Percentiles rank a stretch among this genome's conserved stretches.
Conservation (phyloP, 768 basidiomycete species). For the Mycena haematopus region DNA sequence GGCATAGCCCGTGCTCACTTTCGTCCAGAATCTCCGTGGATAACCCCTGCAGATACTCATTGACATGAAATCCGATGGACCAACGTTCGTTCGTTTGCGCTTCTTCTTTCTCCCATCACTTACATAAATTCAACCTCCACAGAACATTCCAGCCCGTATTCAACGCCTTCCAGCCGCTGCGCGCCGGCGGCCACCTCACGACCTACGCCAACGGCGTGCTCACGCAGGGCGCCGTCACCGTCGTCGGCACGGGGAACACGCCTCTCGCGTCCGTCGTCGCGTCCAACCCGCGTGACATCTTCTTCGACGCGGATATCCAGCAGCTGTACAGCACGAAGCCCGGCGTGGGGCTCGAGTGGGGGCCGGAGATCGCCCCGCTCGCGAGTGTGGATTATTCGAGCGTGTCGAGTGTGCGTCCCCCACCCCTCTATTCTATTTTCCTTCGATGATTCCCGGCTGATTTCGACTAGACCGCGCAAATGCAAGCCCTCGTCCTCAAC, state of each 20-base stretch:
- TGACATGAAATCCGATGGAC: constrained; percentile 49
- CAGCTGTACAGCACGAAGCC: constrained; percentile 28
- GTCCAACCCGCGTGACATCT: constrained; percentile 31
- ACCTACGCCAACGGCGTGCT: constrained; percentile 36
- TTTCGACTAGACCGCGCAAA: constrained; percentile 28
- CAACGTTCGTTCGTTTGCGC: constrained; percentile 23
- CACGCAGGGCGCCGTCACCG: constrained; percentile 31
- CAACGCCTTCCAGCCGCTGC: constrained; percentile 43
- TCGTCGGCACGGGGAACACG: constrained; percentile 36
- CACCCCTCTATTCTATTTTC: too few relatives aligned
- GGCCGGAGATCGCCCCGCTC: constrained; percentile 32
- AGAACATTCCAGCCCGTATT: constrained; percentile 40
- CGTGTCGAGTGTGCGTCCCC: constrained; percentile 27
- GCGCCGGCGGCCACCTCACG: constrained; percentile 43
- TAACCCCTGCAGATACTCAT: constrained; percentile 44
- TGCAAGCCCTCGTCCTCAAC: constrained; percentile 30
- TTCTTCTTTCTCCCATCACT: not conserved
- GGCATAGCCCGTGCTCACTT: not conserved
- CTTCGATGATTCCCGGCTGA: not conserved
- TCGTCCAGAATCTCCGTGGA: constrained; percentile 30
- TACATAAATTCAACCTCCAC: not conserved
- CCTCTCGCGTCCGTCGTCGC: constrained; percentile 33
- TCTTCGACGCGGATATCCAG: constrained; percentile 35
- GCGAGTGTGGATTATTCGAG: constrained; percentile 33
- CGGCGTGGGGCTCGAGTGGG: constrained; percentile 24